Percentiles rank a stretch among this genome's conserved stretches.
Evolutionary conservation across 139 green algal genomes (phyloP).

Genomic region (Volvox africanus): DNA sequence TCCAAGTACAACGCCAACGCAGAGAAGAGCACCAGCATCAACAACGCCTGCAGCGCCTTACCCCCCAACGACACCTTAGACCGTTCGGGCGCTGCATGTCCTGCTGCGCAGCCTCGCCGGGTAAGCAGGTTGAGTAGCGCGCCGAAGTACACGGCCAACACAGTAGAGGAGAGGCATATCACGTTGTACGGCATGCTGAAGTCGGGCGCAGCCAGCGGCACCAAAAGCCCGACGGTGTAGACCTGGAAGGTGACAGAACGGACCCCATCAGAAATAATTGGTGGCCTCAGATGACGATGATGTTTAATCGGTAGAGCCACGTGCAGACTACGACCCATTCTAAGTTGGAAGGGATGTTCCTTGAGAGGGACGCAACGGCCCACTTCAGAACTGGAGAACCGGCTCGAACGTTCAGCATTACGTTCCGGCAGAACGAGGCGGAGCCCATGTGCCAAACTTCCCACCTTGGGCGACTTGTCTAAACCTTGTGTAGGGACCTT

Average conservation of each 20-base stretch:
- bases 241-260: slow-evolving; percentile 42
- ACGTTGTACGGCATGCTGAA: slow-evolving; percentile 98
- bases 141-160: slow-evolving; percentile 86
- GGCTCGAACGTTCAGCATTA: no score
- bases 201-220: slow-evolving; percentile 88
- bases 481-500: no score
- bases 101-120: background rate
- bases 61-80: background rate
- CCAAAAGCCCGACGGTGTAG: slow-evolving; percentile 71
- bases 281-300: no score
- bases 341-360: no score
- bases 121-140: slow-evolving; percentile 70
- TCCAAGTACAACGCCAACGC: slow-evolving; percentile 63
- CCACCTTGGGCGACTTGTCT: no score
- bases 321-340: no score
- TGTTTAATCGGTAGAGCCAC: no score
- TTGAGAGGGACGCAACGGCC: no score
- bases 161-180: slow-evolving; percentile 87
- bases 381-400: no score
- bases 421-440: no score
- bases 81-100: background rate
- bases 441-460: no score
- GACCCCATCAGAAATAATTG: no score
- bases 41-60: slow-evolving; percentile 41
- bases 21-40: slow-evolving; percentile 51